Evolutionary conservation across 192 early-diverging fungal genomes (phyloP).

Genomic region (Entrophospora sp.): DNA sequence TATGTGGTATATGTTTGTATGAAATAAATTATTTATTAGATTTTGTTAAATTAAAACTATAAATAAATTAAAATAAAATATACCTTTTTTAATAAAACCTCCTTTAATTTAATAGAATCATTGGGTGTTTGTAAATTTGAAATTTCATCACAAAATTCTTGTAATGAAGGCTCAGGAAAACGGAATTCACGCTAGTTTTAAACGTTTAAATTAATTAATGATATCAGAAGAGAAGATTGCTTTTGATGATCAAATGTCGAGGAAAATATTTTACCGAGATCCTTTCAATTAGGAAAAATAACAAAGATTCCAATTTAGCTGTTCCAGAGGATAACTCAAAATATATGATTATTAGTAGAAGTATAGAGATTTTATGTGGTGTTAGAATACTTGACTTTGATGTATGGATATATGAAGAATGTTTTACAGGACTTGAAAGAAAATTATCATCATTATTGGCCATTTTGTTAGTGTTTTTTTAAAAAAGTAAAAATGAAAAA

Average conservation of each 20-base stretch:
- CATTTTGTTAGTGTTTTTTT: too few species aligned
- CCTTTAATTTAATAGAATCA: too few species aligned
- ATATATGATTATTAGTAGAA: neutral
- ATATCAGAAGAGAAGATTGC: neutral
- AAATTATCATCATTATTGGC: too few species aligned
- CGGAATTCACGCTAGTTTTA: neutral
- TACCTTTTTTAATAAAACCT: too few species aligned
- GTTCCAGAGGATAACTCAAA: neutral
- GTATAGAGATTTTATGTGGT: conserved; percentile 16
- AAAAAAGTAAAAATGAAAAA: too few species aligned
- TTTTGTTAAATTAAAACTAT: too few species aligned
- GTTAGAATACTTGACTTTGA: too few species aligned
- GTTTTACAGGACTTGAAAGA: too few species aligned
- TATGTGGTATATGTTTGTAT: too few species aligned
- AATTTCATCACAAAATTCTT: conserved; percentile 9
- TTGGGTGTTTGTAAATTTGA: too few species aligned
- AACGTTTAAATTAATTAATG: neutral
- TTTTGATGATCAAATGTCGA: neutral
- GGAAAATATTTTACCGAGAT: neutral
- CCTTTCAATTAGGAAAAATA: conserved; percentile 19
- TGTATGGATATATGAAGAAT: too few species aligned
- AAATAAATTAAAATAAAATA: too few species aligned
- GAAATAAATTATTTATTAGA: neutral
- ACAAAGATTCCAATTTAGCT: neutral
- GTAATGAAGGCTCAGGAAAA: conserved; percentile 1